Evolutionary conservation across 805 yeast genomes (phyloP).

Genomic region (Kodamaea sagamina): DNA sequence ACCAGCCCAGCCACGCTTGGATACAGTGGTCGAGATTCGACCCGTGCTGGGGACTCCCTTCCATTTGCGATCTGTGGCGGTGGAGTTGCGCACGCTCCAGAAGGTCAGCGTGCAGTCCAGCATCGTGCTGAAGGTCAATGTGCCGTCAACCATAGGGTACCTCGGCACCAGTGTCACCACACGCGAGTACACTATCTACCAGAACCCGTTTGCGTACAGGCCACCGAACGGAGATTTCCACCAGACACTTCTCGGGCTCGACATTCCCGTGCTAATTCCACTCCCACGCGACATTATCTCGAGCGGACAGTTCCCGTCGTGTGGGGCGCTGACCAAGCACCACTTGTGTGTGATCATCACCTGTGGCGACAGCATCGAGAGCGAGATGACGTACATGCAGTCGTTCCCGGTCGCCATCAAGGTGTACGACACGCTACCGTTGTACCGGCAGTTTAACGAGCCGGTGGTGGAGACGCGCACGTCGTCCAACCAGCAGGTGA

Average conservation of each 20-base stretch:
- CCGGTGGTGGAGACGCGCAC: constrained; percentile 45
- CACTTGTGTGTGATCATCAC: constrained; percentile 41
- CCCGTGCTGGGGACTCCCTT: constrained; percentile 51
- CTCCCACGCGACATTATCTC: constrained; percentile 54
- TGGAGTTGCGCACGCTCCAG: constrained; percentile 53
- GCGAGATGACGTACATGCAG: constrained; percentile 33
- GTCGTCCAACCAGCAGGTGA: constrained; percentile 51
- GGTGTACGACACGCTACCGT: constrained; percentile 57
- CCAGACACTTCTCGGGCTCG: constrained; percentile 52
- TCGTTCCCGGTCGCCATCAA: constrained; percentile 56
- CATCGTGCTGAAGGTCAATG: constrained; percentile 51
- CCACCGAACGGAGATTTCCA: constrained; percentile 42
- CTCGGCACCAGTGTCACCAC: constrained; percentile 34
- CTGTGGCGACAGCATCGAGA: constrained; percentile 31
- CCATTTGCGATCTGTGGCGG: constrained; percentile 47
- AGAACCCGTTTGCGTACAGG: constrained; percentile 36
- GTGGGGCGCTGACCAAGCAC: constrained; percentile 53
- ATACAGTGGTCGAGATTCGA: constrained; percentile 57
- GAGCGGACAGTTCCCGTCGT: constrained; percentile 49
- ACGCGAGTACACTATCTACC: constrained; percentile 37
- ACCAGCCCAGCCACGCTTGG: constrained; percentile 50
- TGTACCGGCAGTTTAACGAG: constrained; percentile 56
- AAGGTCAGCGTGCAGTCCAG: constrained; percentile 45
- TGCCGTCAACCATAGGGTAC: constrained; percentile 34
- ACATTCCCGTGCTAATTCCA: constrained; percentile 59